Conservation (phyloP, 1,284 basidiomycete species). For the Sphaerobolus stellatus region DNA sequence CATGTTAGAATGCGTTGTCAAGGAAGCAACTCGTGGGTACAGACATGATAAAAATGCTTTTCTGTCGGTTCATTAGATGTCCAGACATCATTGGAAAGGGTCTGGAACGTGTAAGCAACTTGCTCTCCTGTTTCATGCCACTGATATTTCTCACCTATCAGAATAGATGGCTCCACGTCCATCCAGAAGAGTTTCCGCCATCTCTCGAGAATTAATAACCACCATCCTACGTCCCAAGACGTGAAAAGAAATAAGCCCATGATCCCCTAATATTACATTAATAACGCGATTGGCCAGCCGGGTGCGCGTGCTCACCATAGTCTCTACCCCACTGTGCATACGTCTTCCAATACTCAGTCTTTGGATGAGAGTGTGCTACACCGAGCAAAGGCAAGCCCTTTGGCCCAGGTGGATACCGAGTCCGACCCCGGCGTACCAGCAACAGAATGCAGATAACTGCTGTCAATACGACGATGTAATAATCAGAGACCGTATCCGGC, state of each 20-base stretch:
- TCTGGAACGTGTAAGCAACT: neutral
- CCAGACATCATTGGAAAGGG: slow-evolving; percentile 14
- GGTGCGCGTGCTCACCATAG: slow-evolving; percentile 6
- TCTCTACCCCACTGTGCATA: slow-evolving; percentile 15
- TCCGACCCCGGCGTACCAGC: slow-evolving; percentile 10
- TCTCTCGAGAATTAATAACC: slow-evolving; percentile 10
- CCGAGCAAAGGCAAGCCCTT: slow-evolving; percentile 14
- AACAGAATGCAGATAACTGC: slow-evolving; percentile 1
- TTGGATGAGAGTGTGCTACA: slow-evolving; percentile 14
- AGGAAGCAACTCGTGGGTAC: neutral
- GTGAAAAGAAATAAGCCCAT: slow-evolving; percentile 9
- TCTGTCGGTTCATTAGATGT: slow-evolving; percentile 12
- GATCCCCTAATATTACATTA: neutral
- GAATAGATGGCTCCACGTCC: slow-evolving; percentile 12
- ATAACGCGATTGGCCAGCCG: neutral
- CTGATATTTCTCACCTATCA: slow-evolving; percentile 2
- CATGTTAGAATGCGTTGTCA: neutral
- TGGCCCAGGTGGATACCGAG: slow-evolving; percentile 13
- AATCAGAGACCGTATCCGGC: slow-evolving; percentile 9
- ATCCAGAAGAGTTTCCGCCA: slow-evolving; percentile 4
- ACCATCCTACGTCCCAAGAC: slow-evolving; percentile 10
- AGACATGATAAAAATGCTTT: slow-evolving; percentile 12
- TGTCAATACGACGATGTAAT: slow-evolving; percentile 4
- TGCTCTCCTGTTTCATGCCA: neutral
- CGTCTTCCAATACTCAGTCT: slow-evolving; percentile 7